These are phyloP conservation scores for Odontarrhena argentea DNA, from an alignment of 345 rosid genomes.

Conservation along the genomic window DNA sequence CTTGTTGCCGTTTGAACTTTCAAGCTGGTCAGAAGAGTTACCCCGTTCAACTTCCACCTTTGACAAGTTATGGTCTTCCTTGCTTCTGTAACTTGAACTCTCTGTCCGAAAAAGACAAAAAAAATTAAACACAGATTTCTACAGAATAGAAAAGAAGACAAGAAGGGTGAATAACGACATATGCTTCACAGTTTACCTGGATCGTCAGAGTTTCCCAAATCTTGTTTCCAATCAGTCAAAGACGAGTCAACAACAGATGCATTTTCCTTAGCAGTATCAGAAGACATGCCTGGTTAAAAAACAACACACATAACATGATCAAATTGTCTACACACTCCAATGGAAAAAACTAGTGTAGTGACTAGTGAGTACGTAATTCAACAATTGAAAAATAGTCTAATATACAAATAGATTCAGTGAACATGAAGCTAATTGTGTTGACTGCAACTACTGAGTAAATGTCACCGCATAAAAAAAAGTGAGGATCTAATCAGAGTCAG, in stretches of 20 bases:
- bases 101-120: slow-evolving; percentile 47
- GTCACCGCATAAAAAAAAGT: too few relatives aligned
- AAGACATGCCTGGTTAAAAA: slow-evolving; percentile 59
- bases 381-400: background rate
- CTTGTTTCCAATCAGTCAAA: slow-evolving; percentile 75
- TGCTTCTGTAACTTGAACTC: slow-evolving; percentile 64
- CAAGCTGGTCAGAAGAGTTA: slow-evolving; percentile 45
- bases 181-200: slow-evolving; percentile 52
- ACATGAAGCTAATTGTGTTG: background rate
- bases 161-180: background rate
- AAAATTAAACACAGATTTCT: background rate
- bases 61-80: slow-evolving; percentile 52
- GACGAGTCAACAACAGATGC: slow-evolving; percentile 94
- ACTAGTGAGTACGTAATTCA: background rate
- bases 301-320: background rate
- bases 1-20: slow-evolving; percentile 45
- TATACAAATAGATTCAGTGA: background rate
- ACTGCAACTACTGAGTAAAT: too few relatives aligned
- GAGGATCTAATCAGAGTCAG: too few relatives aligned
- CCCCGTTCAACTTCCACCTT: slow-evolving; percentile 47
- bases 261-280: slow-evolving; percentile 79
- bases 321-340: background rate
- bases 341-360: background rate
- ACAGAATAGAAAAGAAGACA: background rate
- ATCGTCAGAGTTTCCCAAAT: slow-evolving; percentile 66